Base-by-base conservation (phyloP, 2,329 filamentous ascomycete species). In the Elsinoe necatrix region DNA sequence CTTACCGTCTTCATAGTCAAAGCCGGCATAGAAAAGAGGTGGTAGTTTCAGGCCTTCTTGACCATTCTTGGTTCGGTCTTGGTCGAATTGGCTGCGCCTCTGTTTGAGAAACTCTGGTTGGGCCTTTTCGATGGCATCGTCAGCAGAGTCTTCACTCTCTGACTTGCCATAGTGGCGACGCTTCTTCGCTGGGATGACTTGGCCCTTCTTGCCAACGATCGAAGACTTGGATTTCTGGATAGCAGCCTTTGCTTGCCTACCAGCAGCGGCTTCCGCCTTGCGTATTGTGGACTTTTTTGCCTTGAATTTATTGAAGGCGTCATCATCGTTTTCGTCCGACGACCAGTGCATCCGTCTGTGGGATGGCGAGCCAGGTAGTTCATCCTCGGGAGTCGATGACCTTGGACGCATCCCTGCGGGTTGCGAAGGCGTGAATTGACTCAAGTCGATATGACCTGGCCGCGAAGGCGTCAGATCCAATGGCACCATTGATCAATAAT, bases 31-130 rank as follows among this genome's bases (percentile, higher is more conserved):
- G 66, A 86, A 95, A 50, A 81, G 80, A 0, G 93, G 93, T 0
- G 93, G 89, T 1, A 95, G 69, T 60, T 81, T 84, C 42, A 96
- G 73, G 0, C 86, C 89, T 4, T 80, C 81, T 56, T 86, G 80
- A 57, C 83, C 81, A 47, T 90, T 72, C 25, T 69, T 69, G 34
- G 82, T 75, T 47, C 73, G 74, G n/a, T 78, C 75, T 45, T 77
- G 72, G 56, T 93, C 85, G 64, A 95, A 91, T 20, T 77, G 72
- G n/a, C 70, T 74, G 21, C 86, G 80, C n/a, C 92, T 80, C 20
- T 79, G 71, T 61, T 80, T 77, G 25, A 95, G 68, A 66, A 95
- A 92, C 18, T 85, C 81, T 0, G 91, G 90, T 2, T 93, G 72
- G 0, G 74, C 76, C 29, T 80, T 72, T 59, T 83, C 81, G 68